Base-by-base conservation (phyloP, 2,329 filamentous ascomycete genomes). In the Exutisphaerella laricina region DNA sequence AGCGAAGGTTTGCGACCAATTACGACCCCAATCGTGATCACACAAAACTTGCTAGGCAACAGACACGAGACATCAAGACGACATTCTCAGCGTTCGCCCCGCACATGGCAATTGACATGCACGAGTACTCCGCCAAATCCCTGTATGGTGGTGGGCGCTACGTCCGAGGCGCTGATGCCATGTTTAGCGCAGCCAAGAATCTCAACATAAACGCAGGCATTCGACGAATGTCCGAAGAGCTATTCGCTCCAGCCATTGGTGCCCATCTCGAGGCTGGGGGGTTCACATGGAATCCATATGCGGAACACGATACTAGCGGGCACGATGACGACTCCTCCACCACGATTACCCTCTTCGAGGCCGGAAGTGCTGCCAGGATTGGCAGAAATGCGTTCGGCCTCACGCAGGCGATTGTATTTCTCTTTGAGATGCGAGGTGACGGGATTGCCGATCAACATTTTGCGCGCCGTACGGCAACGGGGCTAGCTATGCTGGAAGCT, bases 1-100 rank as follows among this genome's bases (percentile, higher is more conserved):
- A 66, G 35, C 58, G 63, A 20, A 54, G 56, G 0, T 41, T 65
- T 2, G 62, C 63, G 1, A 59, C 58, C 13, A 64, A 64, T 44
- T 63, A 59, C 40, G 64, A 35, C 58, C 60, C 47, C 0, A 66
- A 65, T 43, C 57, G 63, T 34, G 64, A 66, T 39, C 62, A 65
- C 49, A 56, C 57, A 6, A 66, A 65, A 39, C 57, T 65, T 16
- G 54, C 49, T 2, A 59, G 64, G 26, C 56, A 60, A 37, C 63
- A 66, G 35, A 63, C 62, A 0, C 56, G 60, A 12, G 53, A 63
- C 23, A 59, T 66, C 41, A 66, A 65, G 36, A 34, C 46, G 20
- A 58, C 57, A 25, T 63, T 61, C 45, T 58, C 43, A 13, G 44
- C 35, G 6, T 65, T 62, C 22, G 52, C 54, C 2, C 61, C 63